phyloP scores from a whole-genome alignment of 140 eudicot species.

The Oenanthe javanica region DNA sequence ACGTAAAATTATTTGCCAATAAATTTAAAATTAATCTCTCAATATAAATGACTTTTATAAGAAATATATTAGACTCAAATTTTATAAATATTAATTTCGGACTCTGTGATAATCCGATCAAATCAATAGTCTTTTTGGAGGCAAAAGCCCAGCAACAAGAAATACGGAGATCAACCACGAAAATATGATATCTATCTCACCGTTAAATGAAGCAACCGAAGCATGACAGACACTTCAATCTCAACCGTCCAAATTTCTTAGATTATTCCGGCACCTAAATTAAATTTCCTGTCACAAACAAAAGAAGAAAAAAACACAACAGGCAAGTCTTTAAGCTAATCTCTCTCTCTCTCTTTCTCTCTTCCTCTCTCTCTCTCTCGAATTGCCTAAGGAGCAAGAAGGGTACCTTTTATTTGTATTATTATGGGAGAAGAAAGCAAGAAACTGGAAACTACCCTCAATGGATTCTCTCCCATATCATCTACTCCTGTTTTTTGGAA shows the following conservation, averaged over 20 bases:
- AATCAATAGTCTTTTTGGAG: too few species aligned
- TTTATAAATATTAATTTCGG: too few species aligned
- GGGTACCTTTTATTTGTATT: not conserved
- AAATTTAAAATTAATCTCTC: too few species aligned
- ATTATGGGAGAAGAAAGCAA: slow-evolving; percentile 42
- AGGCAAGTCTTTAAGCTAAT: not conserved
- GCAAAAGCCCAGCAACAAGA: too few species aligned
- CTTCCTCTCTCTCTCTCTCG: not conserved
- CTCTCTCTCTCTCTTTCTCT: not conserved
- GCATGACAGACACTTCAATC: not conserved
- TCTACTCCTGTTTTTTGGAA: slow-evolving; percentile 80
- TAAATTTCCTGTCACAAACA: not conserved
- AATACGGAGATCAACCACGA: too few species aligned
- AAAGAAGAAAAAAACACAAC: not conserved
- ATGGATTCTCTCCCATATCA: slow-evolving; percentile 57
- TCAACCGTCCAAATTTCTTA: not conserved
- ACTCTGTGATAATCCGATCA: too few species aligned
- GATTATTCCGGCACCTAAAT: slow-evolving; percentile 4
- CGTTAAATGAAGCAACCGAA: not conserved
- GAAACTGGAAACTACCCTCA: slow-evolving; percentile 21
- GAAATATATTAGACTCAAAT: too few species aligned
- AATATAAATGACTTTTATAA: too few species aligned
- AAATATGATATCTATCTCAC: not conserved
- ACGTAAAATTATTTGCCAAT: too few species aligned
- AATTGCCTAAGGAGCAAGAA: not conserved